Conservation (phyloP, 2,329 filamentous ascomycete species). For the Cladorrhinum sp. region DNA sequence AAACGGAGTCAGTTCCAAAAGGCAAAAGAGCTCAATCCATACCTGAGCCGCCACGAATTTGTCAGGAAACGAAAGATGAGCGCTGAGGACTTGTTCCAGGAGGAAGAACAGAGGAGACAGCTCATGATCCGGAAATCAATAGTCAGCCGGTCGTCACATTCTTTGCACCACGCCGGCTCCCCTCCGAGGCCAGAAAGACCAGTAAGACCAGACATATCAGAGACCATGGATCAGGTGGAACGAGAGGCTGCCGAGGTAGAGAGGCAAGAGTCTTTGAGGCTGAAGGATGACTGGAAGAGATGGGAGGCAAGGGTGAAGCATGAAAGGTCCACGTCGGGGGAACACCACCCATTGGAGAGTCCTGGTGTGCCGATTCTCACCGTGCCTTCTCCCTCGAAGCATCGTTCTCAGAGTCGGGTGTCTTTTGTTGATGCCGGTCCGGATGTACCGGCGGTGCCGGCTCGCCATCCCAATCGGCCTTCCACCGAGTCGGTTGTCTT, state of each 20-base stretch:
- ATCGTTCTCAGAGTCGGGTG: conserved; percentile 14
- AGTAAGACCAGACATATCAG: conserved; percentile 19
- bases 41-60: conserved; percentile 23
- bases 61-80: conserved; percentile 29
- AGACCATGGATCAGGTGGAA: conserved; percentile 11
- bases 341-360: conserved; percentile 25
- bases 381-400: conserved; percentile 20
- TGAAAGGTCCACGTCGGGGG: conserved; percentile 23
- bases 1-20: conserved; percentile 27
- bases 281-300: conserved; percentile 38
- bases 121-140: conserved; percentile 46
- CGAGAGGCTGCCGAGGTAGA: conserved; percentile 18
- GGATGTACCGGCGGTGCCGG: conserved; percentile 1
- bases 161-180: conserved; percentile 7
- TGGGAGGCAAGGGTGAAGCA: conserved; percentile 34
- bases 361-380: conserved; percentile 18
- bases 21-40: conserved; percentile 27
- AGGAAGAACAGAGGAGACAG: conserved; percentile 38
- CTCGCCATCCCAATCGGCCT: neutral
- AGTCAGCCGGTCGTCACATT: conserved; percentile 28
- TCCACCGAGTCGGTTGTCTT: neutral
- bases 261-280: conserved; percentile 23
- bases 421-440: conserved; percentile 1
- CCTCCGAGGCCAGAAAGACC: conserved; percentile 13
- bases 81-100: conserved; percentile 26